Evolutionary conservation across 352 stramenopile species (phyloP), one percentile per base, ranked within the genome.

Genomic region (Globisporangium radiosum): DNA sequence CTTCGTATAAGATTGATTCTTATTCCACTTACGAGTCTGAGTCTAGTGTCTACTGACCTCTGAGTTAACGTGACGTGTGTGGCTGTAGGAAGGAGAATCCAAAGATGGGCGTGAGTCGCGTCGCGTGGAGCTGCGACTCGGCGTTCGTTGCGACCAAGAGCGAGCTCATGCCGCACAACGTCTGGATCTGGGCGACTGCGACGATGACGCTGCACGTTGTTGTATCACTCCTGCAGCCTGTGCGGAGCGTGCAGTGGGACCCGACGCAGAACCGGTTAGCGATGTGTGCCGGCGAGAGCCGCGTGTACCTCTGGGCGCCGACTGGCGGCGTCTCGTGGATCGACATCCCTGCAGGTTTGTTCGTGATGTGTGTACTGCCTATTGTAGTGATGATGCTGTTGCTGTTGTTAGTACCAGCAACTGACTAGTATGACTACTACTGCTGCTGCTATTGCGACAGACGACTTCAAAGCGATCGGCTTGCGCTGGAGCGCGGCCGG

Each of bases 171-270:
- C 81, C 85, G 13, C 83, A 89, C 57, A 90, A 92, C 51, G 72
- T 94, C 38, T 94, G 85, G 85, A 82, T 94, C 25, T 94, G 85
- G 85, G 68, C 81, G 39, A 90, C 75, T 9, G 74, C 90, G 53
- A 87, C 71, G 33, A 78, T 92, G 66, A 87, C 68, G 47, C 66
- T 92, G 54, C 73, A 88, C 56, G 75, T 77, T 4, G 69, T 81
- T 14, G 66, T 93, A 37, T 88, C 81, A 13, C 65, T 89, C 38
- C 76, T 90, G 2, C 66, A 90, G 45, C 66, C 72, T 13, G 71
- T 92, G 9, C 76, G 78, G 57, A 78, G 64, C 5, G 61, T 91
- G 57, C 79, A 70, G 14, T 94, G 85, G 85, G 78, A 90, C 39
- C 76, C 79, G 0, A 55, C 67, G 4, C 43, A 71, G 7, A 63